These are phyloP conservation scores for Apophysomyces ossiformis DNA, from an alignment of 371 early-diverging fungal species.

Conservation along the genomic window DNA sequence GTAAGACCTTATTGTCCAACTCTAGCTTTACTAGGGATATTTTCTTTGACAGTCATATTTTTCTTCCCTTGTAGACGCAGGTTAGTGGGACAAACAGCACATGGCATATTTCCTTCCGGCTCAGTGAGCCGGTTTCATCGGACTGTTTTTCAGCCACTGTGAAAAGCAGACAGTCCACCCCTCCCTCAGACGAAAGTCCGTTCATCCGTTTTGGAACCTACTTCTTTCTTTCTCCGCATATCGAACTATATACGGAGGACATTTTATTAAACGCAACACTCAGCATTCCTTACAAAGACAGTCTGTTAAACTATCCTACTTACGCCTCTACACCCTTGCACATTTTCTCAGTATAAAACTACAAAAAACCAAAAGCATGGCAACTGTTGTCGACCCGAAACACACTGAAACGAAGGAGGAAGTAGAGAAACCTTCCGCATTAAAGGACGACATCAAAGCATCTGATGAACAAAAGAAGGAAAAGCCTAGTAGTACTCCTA, in stretches of 20 bases:
- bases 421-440: not conserved
- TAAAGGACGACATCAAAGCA: not conserved
- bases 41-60: too few relatives aligned
- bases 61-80: too few relatives aligned
- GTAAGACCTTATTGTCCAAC: too few relatives aligned
- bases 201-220: conserved; percentile 5
- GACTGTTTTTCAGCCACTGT: too few relatives aligned
- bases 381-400: not conserved
- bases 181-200: not conserved
- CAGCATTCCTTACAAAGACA: conserved; percentile 8
- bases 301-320: not conserved
- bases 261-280: not conserved
- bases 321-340: not conserved
- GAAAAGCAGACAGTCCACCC: too few relatives aligned
- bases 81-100: too few relatives aligned
- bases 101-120: too few relatives aligned
- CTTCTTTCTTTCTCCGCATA: not conserved
- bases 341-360: too few relatives aligned
- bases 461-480: not conserved
- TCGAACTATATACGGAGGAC: not conserved
- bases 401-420: conserved; percentile 2
- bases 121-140: too few relatives aligned
- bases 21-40: too few relatives aligned
- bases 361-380: not conserved
- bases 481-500: not conserved